Percentiles rank a stretch among this genome's conserved stretches.
Evolutionary conservation across 2,329 filamentous ascomycete species (phyloP).

Genomic region (Fusarium humuli): DNA sequence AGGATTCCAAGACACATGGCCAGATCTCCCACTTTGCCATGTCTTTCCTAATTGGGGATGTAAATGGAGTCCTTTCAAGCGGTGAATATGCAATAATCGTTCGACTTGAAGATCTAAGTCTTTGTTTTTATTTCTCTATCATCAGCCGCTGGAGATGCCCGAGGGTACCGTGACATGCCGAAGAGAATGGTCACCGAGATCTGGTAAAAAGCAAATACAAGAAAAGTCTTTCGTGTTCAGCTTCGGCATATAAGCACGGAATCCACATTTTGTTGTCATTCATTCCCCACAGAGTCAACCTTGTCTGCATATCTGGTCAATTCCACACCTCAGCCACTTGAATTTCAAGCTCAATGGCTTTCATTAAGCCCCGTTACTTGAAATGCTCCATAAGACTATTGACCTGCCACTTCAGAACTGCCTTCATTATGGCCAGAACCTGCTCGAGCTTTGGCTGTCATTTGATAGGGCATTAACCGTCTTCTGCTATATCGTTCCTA

Average conservation of each 20-base stretch:
- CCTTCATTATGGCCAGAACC: background rate
- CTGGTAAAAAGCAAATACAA: conserved; percentile 15
- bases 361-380: background rate
- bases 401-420: too few relatives aligned
- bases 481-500: background rate
- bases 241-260: conserved; percentile 3
- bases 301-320: conserved; percentile 23
- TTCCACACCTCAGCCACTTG: conserved; percentile 11
- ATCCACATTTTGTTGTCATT: conserved; percentile 22
- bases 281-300: conserved; percentile 3
- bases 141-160: background rate
- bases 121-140: background rate
- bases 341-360: background rate
- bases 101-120: background rate
- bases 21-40: background rate
- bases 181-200: background rate
- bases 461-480: background rate
- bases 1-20: conserved; percentile 8
- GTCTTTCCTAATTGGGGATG: background rate
- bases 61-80: background rate
- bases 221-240: conserved; percentile 4
- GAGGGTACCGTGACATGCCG: background rate
- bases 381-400: too few relatives aligned
- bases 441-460: background rate
- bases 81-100: background rate